Evolutionary conservation across 306 rosid genomes (phyloP).

Genomic region (Inga laurina): DNA sequence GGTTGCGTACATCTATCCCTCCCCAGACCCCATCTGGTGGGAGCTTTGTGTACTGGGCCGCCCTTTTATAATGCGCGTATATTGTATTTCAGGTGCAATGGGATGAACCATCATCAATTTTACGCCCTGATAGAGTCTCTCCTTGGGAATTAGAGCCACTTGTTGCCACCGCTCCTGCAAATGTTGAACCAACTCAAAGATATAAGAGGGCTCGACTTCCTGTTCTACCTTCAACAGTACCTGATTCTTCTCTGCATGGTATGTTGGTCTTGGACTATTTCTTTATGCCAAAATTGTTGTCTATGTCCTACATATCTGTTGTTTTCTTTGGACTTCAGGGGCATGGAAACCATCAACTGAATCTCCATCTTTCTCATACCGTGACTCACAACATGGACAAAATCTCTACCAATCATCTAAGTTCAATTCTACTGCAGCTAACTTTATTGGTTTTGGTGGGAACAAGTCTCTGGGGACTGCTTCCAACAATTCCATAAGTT

Average conservation of each 20-base stretch:
- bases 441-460: slow-evolving; percentile 67
- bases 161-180: slow-evolving; percentile 62
- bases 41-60: too few species aligned
- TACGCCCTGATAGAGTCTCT: slow-evolving; percentile 96
- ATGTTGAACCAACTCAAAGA: slow-evolving; percentile 72
- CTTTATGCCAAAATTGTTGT: not conserved
- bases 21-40: too few species aligned
- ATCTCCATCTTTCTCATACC: slow-evolving; percentile 60
- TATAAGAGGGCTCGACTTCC: slow-evolving; percentile 86
- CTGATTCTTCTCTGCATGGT: slow-evolving; percentile 67
- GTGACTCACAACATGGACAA: slow-evolving; percentile 61
- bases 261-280: slow-evolving; percentile 28
- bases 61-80: not conserved
- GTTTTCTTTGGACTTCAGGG: slow-evolving; percentile 44
- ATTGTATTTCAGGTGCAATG: slow-evolving; percentile 80
- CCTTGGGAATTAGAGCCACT: slow-evolving; percentile 99
- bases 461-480: slow-evolving; percentile 53
- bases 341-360: slow-evolving; percentile 79
- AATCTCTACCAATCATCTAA: slow-evolving; percentile 66
- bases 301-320: not conserved
- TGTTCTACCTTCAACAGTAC: slow-evolving; percentile 58
- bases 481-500: slow-evolving; percentile 64
- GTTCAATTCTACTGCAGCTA: slow-evolving; percentile 58
- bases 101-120: slow-evolving; percentile 91
- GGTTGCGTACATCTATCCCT: too few species aligned